These are phyloP conservation scores for Eragrostis curvula DNA, from an alignment of 176 grass and related monocot species.

Conservation along the genomic window DNA sequence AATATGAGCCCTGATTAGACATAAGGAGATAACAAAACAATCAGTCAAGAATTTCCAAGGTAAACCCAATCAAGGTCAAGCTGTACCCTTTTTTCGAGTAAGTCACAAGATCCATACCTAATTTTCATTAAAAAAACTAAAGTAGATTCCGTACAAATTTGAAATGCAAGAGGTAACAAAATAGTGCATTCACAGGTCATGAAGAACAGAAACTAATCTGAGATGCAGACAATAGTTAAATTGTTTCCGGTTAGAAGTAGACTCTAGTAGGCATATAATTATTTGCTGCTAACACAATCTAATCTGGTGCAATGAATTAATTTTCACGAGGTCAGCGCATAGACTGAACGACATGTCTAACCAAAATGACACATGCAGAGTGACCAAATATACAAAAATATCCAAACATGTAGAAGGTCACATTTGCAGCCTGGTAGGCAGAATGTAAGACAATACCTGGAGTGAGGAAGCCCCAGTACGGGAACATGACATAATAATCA, in stretches of 20 bases:
- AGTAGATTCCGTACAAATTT: not conserved
- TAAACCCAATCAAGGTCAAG: too few relatives aligned
- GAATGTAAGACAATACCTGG: too few relatives aligned
- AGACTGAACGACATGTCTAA: not conserved
- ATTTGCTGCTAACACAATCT: not conserved
- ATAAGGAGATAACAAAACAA: too few relatives aligned
- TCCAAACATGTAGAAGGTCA: not conserved
- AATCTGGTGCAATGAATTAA: not conserved
- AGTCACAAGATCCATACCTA: too few relatives aligned
- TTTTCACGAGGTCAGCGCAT: not conserved
- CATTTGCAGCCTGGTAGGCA: not conserved
- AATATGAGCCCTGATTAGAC: too few relatives aligned
- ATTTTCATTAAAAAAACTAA: not conserved
- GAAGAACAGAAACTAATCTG: not conserved
- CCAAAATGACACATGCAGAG: not conserved
- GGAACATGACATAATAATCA: too few relatives aligned
- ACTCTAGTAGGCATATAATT: not conserved
- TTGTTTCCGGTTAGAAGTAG: not conserved
- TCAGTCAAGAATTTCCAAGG: too few relatives aligned
- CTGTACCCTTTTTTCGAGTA: too few relatives aligned
- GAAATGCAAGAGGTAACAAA: not conserved
- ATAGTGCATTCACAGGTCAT: not conserved
- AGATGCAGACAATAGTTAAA: not conserved
- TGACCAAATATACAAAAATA: not conserved
- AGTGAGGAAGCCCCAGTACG: too few relatives aligned